Conservation (phyloP, 495 filamentous ascomycete species). For the Gamarada debralockiae region DNA sequence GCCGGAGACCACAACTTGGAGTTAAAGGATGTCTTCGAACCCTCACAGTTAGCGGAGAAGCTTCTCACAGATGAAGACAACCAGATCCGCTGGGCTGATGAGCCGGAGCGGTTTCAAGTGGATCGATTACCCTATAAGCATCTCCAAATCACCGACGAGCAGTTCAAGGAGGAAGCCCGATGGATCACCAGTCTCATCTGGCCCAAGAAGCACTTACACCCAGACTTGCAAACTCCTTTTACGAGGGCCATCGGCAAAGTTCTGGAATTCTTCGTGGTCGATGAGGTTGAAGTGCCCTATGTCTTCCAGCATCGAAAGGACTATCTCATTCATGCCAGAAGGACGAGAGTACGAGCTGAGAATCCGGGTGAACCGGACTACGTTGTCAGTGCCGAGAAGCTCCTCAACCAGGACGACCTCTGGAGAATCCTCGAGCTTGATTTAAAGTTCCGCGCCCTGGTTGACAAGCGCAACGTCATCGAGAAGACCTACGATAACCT, state of each 20-base stretch:
- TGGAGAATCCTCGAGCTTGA: slow-evolving; percentile 95
- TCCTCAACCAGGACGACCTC: slow-evolving; percentile 86
- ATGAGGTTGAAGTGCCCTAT: slow-evolving; percentile 92
- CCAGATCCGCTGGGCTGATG: slow-evolving; percentile 75
- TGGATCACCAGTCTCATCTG: slow-evolving; percentile 90
- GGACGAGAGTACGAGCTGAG: slow-evolving; percentile 50
- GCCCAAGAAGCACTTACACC: slow-evolving; percentile 71
- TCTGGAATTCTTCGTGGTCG: slow-evolving; percentile 89
- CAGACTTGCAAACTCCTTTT: slow-evolving; percentile 74
- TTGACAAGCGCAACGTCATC: slow-evolving; percentile 83
- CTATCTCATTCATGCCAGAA: slow-evolving; percentile 90
- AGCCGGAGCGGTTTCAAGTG: slow-evolving; percentile 92
- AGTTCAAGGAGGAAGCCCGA: slow-evolving; percentile 79
- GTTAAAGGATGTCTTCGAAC: slow-evolving; percentile 96
- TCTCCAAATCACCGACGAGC: slow-evolving; percentile 68
- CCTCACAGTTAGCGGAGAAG: slow-evolving; percentile 85
- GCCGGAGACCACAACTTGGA: slow-evolving; percentile 69
- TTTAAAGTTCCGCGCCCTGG: slow-evolving; percentile 84
- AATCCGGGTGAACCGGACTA: slow-evolving; percentile 67
- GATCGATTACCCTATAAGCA: slow-evolving; percentile 83
- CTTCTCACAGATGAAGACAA: slow-evolving; percentile 96
- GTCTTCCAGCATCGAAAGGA: slow-evolving; percentile 98
- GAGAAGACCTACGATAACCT: slow-evolving; percentile 73
- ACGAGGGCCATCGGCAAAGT: slow-evolving; percentile 85
- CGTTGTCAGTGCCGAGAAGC: slow-evolving; percentile 75